Evolutionary conservation across 2,329 filamentous ascomycete species (phyloP).

Genomic region (Anisogramma anomala): DNA sequence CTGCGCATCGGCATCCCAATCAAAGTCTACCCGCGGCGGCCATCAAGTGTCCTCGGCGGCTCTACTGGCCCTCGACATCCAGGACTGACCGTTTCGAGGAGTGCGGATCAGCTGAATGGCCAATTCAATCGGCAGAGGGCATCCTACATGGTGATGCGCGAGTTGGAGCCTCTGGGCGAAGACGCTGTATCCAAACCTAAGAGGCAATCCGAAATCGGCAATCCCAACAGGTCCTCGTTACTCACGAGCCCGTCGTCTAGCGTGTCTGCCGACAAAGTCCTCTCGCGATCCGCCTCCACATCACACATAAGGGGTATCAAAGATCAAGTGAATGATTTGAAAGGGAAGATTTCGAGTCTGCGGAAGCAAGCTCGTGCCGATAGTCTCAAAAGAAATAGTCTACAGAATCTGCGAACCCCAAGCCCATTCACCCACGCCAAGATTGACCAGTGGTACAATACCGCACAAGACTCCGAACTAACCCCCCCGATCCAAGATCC

Average conservation of each 20-base stretch:
- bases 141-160: conserved; percentile 29
- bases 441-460: conserved; percentile 40
- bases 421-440: conserved; percentile 68
- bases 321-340: conserved; percentile 75
- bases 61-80: conserved; percentile 45
- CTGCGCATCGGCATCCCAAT: conserved; percentile 33
- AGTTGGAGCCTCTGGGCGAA: conserved; percentile 44
- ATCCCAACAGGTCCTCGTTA: conserved; percentile 21
- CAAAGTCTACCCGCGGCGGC: conserved; percentile 39
- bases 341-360: conserved; percentile 71
- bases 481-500: conserved; percentile 12
- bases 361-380: conserved; percentile 71
- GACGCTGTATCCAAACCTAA: conserved; percentile 28
- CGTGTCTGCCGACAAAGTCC: conserved; percentile 31
- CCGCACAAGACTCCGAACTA: conserved; percentile 7
- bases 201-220: neutral
- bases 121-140: conserved; percentile 21
- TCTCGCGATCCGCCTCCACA: conserved; percentile 59
- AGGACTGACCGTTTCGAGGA: conserved; percentile 32
- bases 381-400: conserved; percentile 62
- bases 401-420: conserved; percentile 62
- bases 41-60: conserved; percentile 52
- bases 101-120: conserved; percentile 29
- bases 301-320: conserved; percentile 62
- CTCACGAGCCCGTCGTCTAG: conserved; percentile 37